Conservation (phyloP, 805 yeast genomes). For the Candida pini region DNA sequence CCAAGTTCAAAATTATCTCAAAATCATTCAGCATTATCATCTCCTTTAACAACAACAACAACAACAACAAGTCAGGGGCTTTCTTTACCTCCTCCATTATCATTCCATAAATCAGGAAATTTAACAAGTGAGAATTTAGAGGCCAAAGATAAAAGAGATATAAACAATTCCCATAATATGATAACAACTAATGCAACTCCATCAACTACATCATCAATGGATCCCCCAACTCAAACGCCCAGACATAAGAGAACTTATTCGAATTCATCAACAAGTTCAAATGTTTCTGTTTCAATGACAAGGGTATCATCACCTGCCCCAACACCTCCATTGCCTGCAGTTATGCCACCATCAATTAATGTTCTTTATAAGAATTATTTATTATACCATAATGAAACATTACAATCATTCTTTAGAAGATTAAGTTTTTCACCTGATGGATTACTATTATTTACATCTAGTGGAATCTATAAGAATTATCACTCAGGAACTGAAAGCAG, state of each 20-base stretch:
- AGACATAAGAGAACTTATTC: constrained; percentile 38
- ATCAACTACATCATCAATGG: constrained; percentile 19
- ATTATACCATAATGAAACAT: constrained; percentile 78
- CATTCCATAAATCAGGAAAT: neutral
- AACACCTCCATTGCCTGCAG: constrained; percentile 40
- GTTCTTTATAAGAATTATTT: constrained; percentile 32
- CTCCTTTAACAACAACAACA: constrained; percentile 8
- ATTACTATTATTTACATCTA: constrained; percentile 64
- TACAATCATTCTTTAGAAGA: constrained; percentile 87
- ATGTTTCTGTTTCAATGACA: constrained; percentile 24
- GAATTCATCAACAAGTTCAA: constrained; percentile 32
- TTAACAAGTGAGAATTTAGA: neutral
- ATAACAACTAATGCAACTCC: neutral
- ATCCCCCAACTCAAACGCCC: constrained; percentile 28
- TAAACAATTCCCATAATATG: neutral
- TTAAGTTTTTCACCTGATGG: constrained; percentile 91
- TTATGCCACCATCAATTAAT: constrained; percentile 31
- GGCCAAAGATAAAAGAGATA: neutral
- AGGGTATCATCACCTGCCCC: constrained; percentile 24
- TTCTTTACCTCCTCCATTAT: constrained; percentile 5
- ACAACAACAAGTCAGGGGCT: constrained; percentile 19
- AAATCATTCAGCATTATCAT: neutral
- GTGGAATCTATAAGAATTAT: constrained; percentile 52
- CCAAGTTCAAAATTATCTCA: constrained; percentile 30
- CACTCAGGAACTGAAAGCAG: neutral